Evolutionary conservation across 2,329 filamentous ascomycete species (phyloP), one percentile per base, ranked within the genome.

Genomic region (Apiospora pterosperma): DNA sequence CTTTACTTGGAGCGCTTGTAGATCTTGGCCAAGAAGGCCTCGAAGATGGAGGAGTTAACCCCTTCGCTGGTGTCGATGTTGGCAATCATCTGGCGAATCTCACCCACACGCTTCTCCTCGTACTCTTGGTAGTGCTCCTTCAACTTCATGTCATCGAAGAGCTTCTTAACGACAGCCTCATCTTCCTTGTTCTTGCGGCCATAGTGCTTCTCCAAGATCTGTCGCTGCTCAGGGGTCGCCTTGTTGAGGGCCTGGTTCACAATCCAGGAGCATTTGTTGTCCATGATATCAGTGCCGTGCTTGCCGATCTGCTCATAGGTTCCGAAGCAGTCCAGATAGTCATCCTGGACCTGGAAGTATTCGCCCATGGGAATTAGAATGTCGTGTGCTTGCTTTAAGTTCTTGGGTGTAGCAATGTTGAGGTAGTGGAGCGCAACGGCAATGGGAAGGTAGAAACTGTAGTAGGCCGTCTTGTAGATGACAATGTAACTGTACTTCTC

Each of bases 241-340:
- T 90, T 86, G 77, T 89, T 85, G 66, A 99, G 85, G 59, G 96
- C 96, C 81, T 97, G 90, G 86, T 99, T 99, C 80, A 99, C 87
- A 66, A 99, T 84, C 96, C 96, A 99, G 48, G 92, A 96, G 86
- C 96, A 99, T 87, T 99, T 99, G 88, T 99, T 99, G 83, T 99
- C 96, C 85, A 94, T 90, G 79, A 99, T 99, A 76, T 99, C 96
- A 66, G 96, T 99, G 70, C 96, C 96, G 70, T 98, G 97, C 88
- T 99, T 99, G 79, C 96, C 96, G 77, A 99, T 96, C 75, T 93
- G 88, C 74, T 93, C 88, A 42, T 96, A 93, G 72, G 95, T 90
- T 72, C 95, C 96, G 76, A 96, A 99, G 82, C 96, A 97, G 85
- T 99, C 96, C 62, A 99, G 92, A 82, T 96, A 99, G 84, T 99